phyloP scores from a whole-genome alignment of 306 rosid genomes.

The Cicer bijugum region DNA sequence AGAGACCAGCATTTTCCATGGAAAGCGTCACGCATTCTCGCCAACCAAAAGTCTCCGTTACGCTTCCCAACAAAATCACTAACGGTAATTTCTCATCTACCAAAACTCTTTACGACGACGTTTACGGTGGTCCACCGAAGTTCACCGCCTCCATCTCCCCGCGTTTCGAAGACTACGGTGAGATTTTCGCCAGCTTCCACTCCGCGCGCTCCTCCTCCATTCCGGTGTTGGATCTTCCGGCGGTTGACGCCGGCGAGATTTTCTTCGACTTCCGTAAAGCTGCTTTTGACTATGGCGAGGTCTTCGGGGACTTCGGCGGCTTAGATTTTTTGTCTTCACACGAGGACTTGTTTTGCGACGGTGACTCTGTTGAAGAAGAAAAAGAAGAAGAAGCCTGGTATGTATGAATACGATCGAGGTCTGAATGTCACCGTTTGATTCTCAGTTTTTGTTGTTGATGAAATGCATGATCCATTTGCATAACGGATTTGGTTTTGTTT shows the following conservation, averaged over 20 bases:
- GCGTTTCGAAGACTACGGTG: conserved; percentile 87
- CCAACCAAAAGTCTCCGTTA: conserved; percentile 53
- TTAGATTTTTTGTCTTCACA: conserved; percentile 64
- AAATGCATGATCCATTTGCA: conserved; percentile 42
- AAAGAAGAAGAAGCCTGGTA: conserved; percentile 66
- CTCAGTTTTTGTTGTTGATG: conserved; percentile 32
- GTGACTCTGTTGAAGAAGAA: conserved; percentile 60
- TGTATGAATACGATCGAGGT: conserved; percentile 54
- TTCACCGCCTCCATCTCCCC: conserved; percentile 77
- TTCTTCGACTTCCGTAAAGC: conserved; percentile 68
- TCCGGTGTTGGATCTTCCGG: conserved; percentile 87
- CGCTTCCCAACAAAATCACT: conserved; percentile 60
- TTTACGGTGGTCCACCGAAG: conserved; percentile 81
- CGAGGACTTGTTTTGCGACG: conserved; percentile 65
- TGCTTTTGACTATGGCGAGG: conserved; percentile 74
- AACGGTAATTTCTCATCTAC: conserved; percentile 40
- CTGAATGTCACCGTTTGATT: conserved; percentile 36
- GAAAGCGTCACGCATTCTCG: conserved; percentile 77
- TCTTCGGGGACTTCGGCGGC: conserved; percentile 67
- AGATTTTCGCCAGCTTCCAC: conserved; percentile 82
- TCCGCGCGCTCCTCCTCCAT: conserved; percentile 80
- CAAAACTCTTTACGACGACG: conserved; percentile 73
- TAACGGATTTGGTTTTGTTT: conserved; percentile 5
- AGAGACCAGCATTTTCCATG: conserved; percentile 54
- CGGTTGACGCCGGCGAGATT: conserved; percentile 63